These are phyloP conservation scores for Gaeumannomyces tritici DNA, from an alignment of 2,329 filamentous ascomycete genomes.

Conservation along the genomic window DNA sequence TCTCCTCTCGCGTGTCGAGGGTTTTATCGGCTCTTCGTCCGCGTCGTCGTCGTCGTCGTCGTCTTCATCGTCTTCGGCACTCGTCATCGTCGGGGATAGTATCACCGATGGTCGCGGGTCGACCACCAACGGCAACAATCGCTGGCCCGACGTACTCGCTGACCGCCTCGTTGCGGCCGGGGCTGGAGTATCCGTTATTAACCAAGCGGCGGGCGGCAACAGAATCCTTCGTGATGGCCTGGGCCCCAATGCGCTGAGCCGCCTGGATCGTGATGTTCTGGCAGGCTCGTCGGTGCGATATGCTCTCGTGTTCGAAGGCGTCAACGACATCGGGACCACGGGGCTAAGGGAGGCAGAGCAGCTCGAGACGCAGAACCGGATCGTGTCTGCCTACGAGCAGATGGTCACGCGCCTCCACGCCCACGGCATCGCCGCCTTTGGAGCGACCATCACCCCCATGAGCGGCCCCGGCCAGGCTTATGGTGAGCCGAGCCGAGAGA, in stretches of 20 bases:
- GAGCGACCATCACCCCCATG: conserved; percentile 38
- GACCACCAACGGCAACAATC: conserved; percentile 47
- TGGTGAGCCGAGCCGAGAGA: conserved; percentile 38
- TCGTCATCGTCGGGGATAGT: conserved; percentile 54
- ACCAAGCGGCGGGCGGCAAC: conserved; percentile 63
- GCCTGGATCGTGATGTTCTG: conserved; percentile 56
- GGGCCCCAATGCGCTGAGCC: conserved; percentile 49
- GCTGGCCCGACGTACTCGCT: conserved; percentile 27
- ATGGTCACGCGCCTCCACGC: conserved; percentile 43
- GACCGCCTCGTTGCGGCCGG: conserved; percentile 31
- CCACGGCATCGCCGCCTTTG: conserved; percentile 43
- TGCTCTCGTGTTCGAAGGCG: conserved; percentile 57
- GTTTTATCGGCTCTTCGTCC: conserved; percentile 13
- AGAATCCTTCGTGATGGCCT: conserved; percentile 51
- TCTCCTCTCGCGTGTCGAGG: conserved; percentile 3
- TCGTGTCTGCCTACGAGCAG: conserved; percentile 43
- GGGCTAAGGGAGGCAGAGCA: conserved; percentile 31
- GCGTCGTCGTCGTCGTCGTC: conserved; percentile 48
- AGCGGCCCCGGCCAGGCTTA: conserved; percentile 39
- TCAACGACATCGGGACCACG: conserved; percentile 56
- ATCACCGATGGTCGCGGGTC: conserved; percentile 57
- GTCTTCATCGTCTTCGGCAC: conserved; percentile 56
- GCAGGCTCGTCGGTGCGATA: conserved; percentile 47
- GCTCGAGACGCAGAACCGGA: conserved; percentile 36
- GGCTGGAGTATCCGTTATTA: conserved; percentile 41